phyloP scores from a whole-genome alignment of 768 basidiomycete genomes.

The Russula abietina region DNA sequence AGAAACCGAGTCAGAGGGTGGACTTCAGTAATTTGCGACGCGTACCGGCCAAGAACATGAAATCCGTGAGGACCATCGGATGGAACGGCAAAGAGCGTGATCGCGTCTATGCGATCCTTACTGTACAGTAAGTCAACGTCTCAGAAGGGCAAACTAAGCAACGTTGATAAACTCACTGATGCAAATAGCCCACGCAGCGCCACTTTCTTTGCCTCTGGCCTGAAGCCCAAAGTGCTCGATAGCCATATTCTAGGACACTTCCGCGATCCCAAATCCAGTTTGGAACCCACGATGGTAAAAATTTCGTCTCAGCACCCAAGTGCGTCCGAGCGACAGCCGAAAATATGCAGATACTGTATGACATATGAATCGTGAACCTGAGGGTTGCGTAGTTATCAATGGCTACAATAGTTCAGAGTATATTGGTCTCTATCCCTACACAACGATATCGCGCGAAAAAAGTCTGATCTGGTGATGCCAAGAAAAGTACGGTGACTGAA shows the following conservation, averaged over 20 bases:
- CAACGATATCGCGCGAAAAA: no score
- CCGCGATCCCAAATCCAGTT: conserved; percentile 36
- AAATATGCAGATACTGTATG: no score
- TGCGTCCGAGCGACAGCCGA: no score
- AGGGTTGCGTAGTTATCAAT: no score
- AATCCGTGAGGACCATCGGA: conserved; percentile 93
- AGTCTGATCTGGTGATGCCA: no score
- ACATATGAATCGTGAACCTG: no score
- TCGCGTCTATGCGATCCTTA: conserved; percentile 90
- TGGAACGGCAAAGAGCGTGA: conserved; percentile 88
- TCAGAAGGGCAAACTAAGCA: neutral
- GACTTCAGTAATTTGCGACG: neutral
- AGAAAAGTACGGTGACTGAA: no score
- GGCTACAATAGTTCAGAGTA: no score
- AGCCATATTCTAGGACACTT: conserved; percentile 46
- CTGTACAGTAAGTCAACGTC: neutral
- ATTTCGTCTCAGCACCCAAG: conserved; percentile 6
- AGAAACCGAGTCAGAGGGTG: neutral
- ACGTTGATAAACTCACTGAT: conserved; percentile 48
- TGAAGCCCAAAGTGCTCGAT: conserved; percentile 70
- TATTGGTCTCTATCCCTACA: no score
- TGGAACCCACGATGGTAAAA: conserved; percentile 43
- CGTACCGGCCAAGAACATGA: conserved; percentile 82
- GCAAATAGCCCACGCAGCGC: conserved; percentile 89
- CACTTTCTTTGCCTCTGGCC: conserved; percentile 74